Evolutionary conservation across 441 rosid genomes (phyloP).

Genomic region (Flueggea neowawraea): DNA sequence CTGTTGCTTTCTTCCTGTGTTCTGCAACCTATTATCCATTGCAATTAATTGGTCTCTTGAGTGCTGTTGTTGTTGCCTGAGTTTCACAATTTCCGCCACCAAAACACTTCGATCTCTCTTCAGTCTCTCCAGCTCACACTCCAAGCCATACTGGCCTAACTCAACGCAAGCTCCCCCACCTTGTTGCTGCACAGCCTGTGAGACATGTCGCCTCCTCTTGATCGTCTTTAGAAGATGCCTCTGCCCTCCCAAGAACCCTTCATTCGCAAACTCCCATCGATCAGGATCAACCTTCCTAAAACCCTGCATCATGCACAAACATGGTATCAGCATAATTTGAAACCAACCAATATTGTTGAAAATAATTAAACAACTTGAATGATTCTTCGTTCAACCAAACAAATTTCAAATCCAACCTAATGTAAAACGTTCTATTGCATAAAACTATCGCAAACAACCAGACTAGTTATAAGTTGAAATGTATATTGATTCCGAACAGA

Average conservation of each 20-base stretch:
- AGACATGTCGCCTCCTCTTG: constrained; percentile 61
- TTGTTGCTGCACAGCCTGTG: constrained; percentile 37
- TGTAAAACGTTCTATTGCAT: too few species aligned
- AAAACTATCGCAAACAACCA: too few species aligned
- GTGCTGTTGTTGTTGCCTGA: constrained; percentile 71
- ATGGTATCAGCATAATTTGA: background rate
- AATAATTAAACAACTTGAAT: too few species aligned
- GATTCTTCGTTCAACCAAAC: too few species aligned
- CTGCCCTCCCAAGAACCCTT: constrained; percentile 81
- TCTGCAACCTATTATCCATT: constrained; percentile 47
- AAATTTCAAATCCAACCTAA: too few species aligned
- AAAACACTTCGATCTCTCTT: constrained; percentile 57
- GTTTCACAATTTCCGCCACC: constrained; percentile 50
- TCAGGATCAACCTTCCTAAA: constrained; percentile 89
- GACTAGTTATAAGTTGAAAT: too few species aligned
- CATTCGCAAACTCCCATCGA: constrained; percentile 88
- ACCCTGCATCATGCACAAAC: constrained; percentile 44
- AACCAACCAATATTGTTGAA: too few species aligned
- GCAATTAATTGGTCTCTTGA: constrained; percentile 44
- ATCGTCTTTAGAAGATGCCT: constrained; percentile 75
- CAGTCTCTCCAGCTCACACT: constrained; percentile 58
- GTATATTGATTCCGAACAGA: too few species aligned
- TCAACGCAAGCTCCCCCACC: constrained; percentile 60
- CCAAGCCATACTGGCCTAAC: constrained; percentile 69
- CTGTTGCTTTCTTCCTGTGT: constrained; percentile 67